Evolutionary conservation across 2,329 filamentous ascomycete genomes (phyloP).

Genomic region (Xylaria polymorpha): DNA sequence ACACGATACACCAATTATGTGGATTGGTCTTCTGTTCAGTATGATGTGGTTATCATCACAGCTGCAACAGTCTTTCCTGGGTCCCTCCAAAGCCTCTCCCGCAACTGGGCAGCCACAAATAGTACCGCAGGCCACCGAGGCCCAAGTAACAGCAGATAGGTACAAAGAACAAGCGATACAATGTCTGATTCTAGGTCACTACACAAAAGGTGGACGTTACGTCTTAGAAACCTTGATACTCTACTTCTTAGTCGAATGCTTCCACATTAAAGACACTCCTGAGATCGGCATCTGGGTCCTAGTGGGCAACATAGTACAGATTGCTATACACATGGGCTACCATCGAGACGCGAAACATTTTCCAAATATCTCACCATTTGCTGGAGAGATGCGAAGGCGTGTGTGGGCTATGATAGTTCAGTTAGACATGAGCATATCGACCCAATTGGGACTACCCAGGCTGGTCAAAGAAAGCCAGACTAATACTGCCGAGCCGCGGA

Average conservation of each 20-base stretch:
- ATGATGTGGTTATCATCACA: slow-evolving; percentile 60
- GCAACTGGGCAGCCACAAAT: not conserved
- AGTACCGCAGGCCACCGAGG: not conserved
- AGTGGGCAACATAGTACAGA: slow-evolving; percentile 60
- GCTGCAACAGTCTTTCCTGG: not conserved
- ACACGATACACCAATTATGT: slow-evolving; percentile 59
- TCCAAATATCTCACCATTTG: slow-evolving; percentile 55
- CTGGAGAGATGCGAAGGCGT: slow-evolving; percentile 57
- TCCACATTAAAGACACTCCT: slow-evolving; percentile 59
- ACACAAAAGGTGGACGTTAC: slow-evolving; percentile 61
- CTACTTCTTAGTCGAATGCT: slow-evolving; percentile 64
- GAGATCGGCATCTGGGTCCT: slow-evolving; percentile 63
- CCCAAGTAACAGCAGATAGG: not conserved
- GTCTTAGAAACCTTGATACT: slow-evolving; percentile 65
- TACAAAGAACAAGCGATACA: slow-evolving; percentile 58
- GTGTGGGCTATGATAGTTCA: slow-evolving; percentile 59
- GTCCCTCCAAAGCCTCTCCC: not conserved
- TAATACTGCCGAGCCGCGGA: slow-evolving; percentile 62
- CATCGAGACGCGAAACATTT: slow-evolving; percentile 59
- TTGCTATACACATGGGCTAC: slow-evolving; percentile 67
- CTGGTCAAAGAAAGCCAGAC: slow-evolving; percentile 60
- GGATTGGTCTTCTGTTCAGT: slow-evolving; percentile 63
- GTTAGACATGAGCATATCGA: slow-evolving; percentile 64
- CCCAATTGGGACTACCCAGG: slow-evolving; percentile 61
- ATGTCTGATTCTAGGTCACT: slow-evolving; percentile 63